Base-by-base conservation (phyloP, 2,329 filamentous ascomycete species). In the Cladophialophora yegresii region DNA sequence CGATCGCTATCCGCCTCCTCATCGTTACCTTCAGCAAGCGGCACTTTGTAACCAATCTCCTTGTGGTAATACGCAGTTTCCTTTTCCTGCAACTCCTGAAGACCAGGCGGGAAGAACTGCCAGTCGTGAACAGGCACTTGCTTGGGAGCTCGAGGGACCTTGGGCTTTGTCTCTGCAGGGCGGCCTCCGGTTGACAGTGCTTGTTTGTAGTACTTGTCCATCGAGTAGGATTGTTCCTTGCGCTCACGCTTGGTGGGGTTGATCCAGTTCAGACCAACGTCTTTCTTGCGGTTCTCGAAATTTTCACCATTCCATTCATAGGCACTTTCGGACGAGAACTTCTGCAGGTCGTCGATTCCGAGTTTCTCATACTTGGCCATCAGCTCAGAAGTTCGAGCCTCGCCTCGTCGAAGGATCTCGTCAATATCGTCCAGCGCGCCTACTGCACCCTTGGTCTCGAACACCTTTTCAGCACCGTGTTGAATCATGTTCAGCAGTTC, bases 291-390 rank as follows among this genome's bases (percentile, higher is more conserved):
- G 64, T 90, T 91, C 59, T 92, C 91, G 76, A 99, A 99, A 73
- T 93, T 93, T 78, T 98, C 89, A 54, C 95, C 95, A 69, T 99
- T 99, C 96, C 96, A 99, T 75, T 98, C 95, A 73, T 99, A 99
- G 0, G 96, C 93, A 61, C 92, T 96, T 73, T 99, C 95, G 0
- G 93, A 97, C 0, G 90, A 95, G 77, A 99, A 99, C 74, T 98
- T 98, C 75, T 99, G 95, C 50, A 99, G 80, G 71, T 99, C 95
- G 75, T 99, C 95, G 32, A 99, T 90, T 69, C 96, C 95, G 47
- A 99, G 87, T 75, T 96, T 96, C 76, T 98, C 95, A 73, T 98
- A 99, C 77, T 92, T 93, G 70, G 91, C 89, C 75, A 92, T 98
- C 49, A 99, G 84, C 76, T 95, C 84, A 68, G 93, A 92, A 0